Conservation (phyloP, 1,284 basidiomycete species). For the Afroboletus lepidellus region DNA sequence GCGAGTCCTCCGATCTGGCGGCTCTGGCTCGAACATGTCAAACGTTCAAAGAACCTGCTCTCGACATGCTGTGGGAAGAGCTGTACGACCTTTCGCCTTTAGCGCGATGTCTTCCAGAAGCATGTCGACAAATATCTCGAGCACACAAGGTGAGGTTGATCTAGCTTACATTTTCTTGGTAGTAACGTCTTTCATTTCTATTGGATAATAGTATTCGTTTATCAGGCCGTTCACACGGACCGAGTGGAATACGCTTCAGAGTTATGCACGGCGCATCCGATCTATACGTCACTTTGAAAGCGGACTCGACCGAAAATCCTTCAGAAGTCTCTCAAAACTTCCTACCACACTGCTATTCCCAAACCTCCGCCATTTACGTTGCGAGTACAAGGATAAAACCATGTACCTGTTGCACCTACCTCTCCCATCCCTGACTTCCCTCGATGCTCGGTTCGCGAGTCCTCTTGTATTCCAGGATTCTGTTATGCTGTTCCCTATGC, state of each 20-base stretch:
- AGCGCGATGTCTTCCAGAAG: neutral
- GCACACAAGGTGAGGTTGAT: neutral
- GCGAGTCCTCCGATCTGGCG: neutral
- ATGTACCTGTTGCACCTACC: too few relatives aligned
- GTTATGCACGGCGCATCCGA: neutral
- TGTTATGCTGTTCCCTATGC: too few relatives aligned
- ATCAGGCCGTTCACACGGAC: neutral
- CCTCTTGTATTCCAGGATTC: too few relatives aligned
- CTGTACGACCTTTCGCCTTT: neutral
- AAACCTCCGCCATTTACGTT: too few relatives aligned
- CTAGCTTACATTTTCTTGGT: neutral
- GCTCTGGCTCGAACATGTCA: neutral
- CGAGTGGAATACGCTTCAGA: neutral
- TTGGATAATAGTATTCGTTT: neutral
- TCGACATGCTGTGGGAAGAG: neutral
- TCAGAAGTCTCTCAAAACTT: too few relatives aligned
- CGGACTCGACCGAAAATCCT: neutral
- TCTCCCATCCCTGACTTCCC: too few relatives aligned
- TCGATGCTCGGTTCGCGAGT: too few relatives aligned
- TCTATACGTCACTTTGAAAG: neutral
- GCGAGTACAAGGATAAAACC: too few relatives aligned
- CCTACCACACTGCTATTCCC: too few relatives aligned
- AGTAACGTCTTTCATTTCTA: neutral
- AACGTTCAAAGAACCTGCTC: neutral
- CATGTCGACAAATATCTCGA: neutral